Percentiles rank a stretch among this genome's conserved stretches.
Conservation (phyloP, 495 filamentous ascomycete species). For the Trichoderma orchidacearum region DNA sequence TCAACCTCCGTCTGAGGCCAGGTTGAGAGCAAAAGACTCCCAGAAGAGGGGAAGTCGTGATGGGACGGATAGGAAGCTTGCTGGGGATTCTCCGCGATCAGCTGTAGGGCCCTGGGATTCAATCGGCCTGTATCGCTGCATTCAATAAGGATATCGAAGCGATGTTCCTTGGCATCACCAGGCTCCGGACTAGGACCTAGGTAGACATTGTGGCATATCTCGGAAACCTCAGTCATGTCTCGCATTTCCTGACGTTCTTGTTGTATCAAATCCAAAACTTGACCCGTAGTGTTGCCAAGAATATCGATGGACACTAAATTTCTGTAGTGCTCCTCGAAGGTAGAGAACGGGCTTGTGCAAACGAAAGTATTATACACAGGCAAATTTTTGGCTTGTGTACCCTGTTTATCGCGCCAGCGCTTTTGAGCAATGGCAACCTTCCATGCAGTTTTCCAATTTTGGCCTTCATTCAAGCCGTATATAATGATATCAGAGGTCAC, state of each 20-base stretch:
- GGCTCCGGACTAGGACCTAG: constrained; percentile 78
- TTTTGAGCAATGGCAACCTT: constrained; percentile 63
- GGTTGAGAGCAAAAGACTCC: constrained; percentile 70
- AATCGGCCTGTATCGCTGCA: constrained; percentile 67
- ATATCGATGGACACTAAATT: constrained; percentile 65
- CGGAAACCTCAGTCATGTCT: constrained; percentile 76
- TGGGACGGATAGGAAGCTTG: neutral
- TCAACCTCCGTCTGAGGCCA: constrained; percentile 70
- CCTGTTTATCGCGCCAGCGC: constrained; percentile 53
- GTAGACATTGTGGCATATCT: constrained; percentile 82
- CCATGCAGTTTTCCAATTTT: constrained; percentile 53
- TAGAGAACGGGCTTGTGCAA: constrained; percentile 46
- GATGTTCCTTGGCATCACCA: constrained; percentile 20
- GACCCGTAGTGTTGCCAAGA: constrained; percentile 54
- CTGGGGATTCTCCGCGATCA: constrained; percentile 44
- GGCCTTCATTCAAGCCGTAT: constrained; percentile 60
- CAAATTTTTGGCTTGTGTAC: constrained; percentile 35
- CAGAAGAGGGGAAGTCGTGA: constrained; percentile 66
- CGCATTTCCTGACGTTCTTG: constrained; percentile 89
- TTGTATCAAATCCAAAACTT: constrained; percentile 82
- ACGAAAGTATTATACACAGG: constrained; percentile 79
- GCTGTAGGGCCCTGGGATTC: constrained; percentile 39
- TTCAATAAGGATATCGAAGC: constrained; percentile 69
- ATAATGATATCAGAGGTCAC: constrained; percentile 83
- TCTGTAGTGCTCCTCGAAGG: constrained; percentile 59